These are phyloP conservation scores for Adiantum capillusveneris DNA, from an alignment of 75 land plant species.

Conservation along the genomic window DNA sequence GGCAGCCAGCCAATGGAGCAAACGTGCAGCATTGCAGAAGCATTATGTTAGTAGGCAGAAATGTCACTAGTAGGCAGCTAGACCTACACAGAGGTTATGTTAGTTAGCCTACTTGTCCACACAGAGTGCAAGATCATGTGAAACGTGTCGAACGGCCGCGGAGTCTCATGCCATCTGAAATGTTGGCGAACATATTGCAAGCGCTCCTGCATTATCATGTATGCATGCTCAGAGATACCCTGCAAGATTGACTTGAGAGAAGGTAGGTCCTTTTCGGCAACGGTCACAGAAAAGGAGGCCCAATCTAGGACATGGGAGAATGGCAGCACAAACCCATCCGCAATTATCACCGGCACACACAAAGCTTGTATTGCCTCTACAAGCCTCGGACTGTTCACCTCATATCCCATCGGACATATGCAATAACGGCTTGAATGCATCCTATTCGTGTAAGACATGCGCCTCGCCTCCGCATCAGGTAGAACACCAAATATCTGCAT, in stretches of 20 bases:
- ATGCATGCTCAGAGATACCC: conserved; percentile 37
- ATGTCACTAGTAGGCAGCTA: too few relatives aligned
- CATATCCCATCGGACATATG: conserved; percentile 76
- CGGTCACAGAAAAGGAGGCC: conserved; percentile 62
- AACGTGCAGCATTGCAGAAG: too few relatives aligned
- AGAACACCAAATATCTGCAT: conserved; percentile 70
- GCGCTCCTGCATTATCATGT: conserved; percentile 40
- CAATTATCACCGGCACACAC: conserved; percentile 84
- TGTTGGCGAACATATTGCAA: conserved; percentile 54
- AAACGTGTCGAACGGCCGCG: conserved; percentile 63
- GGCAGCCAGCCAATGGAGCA: too few relatives aligned
- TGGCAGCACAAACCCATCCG: conserved; percentile 78
- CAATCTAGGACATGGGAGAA: conserved; percentile 75
- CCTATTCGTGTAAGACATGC: conserved; percentile 54
- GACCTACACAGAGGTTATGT: too few relatives aligned
- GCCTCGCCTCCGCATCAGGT: conserved; percentile 35
- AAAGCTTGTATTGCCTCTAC: conserved; percentile 77
- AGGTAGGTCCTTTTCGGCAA: conserved; percentile 66
- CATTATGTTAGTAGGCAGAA: too few relatives aligned
- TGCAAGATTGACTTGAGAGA: conserved; percentile 54
- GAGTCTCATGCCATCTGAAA: conserved; percentile 65
- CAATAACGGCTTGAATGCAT: conserved; percentile 81
- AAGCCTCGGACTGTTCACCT: conserved; percentile 73
- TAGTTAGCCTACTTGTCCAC: conserved; percentile 55
- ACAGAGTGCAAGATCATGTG: conserved; percentile 84